A percentile compares a stretch with the other conserved stretches of the same genome.
Conservation (phyloP, 108 stramenopile species). For the Cyclotella atomus region DNA sequence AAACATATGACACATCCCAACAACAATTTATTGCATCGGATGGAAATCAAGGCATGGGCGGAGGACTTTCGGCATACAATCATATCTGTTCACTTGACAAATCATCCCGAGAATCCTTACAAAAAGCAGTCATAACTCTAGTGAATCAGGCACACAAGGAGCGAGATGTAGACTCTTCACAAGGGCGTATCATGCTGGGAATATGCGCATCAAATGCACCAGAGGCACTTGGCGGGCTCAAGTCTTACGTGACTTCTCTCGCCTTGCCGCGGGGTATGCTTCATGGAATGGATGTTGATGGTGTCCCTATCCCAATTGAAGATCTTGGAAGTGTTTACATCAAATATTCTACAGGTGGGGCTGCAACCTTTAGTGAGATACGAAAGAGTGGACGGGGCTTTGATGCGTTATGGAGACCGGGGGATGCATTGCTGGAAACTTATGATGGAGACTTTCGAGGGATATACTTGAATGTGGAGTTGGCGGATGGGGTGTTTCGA, state of each 20-base stretch:
- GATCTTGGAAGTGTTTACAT: slow-evolving; percentile 75
- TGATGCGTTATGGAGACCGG: slow-evolving; percentile 87
- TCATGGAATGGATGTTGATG: slow-evolving; percentile 87
- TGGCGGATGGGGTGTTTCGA: slow-evolving; percentile 79
- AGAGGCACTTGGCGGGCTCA: slow-evolving; percentile 71
- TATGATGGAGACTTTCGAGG: slow-evolving; percentile 89
- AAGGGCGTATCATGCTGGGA: slow-evolving; percentile 80
- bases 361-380: slow-evolving; percentile 76
- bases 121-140: slow-evolving; percentile 26
- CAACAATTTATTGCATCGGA: slow-evolving; percentile 25
- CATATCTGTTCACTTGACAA: slow-evolving; percentile 35
- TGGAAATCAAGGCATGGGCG: slow-evolving; percentile 34
- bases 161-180: slow-evolving; percentile 58
- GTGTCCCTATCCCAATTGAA: slow-evolving; percentile 68
- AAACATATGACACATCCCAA: slow-evolving; percentile 36
- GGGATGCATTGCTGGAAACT: slow-evolving; percentile 82
- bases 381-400: slow-evolving; percentile 75
- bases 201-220: slow-evolving; percentile 76
- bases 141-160: slow-evolving; percentile 50
- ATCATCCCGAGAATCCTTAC: slow-evolving; percentile 12
- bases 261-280: slow-evolving; percentile 78
- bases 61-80: slow-evolving; percentile 38
- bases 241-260: slow-evolving; percentile 71
- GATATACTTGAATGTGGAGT: slow-evolving; percentile 87
- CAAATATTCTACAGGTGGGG: slow-evolving; percentile 88